phyloP scores from a whole-genome alignment of 495 filamentous ascomycete species.

The Aspergillus asperescens region DNA sequence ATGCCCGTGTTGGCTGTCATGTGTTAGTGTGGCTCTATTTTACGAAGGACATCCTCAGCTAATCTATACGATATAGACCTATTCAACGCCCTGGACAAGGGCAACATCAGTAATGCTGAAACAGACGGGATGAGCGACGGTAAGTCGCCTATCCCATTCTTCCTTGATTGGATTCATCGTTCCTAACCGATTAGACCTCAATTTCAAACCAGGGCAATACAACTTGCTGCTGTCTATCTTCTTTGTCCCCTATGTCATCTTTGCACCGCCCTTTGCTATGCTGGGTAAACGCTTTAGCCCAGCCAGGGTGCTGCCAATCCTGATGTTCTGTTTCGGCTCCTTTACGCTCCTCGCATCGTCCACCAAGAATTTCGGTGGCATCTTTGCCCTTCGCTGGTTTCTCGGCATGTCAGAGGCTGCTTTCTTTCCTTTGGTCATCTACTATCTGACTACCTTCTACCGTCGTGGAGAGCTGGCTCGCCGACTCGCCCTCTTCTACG shows the following conservation, averaged over 20 bases:
- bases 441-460: constrained; percentile 62
- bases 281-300: constrained; percentile 64
- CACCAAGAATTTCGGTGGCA: constrained; percentile 57
- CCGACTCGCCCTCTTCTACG: constrained; percentile 74
- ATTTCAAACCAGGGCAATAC: constrained; percentile 60
- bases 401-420: constrained; percentile 67
- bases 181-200: constrained; percentile 35
- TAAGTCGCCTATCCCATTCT: constrained; percentile 17
- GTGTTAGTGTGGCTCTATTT: constrained; percentile 39
- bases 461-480: constrained; percentile 70
- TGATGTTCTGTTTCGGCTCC: constrained; percentile 64
- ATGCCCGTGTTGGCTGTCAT: constrained; percentile 60
- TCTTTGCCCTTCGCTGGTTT: constrained; percentile 54
- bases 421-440: constrained; percentile 68
- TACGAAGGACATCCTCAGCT: neutral
- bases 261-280: constrained; percentile 61
- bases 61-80: constrained; percentile 33
- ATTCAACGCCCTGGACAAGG: constrained; percentile 63
- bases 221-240: constrained; percentile 69
- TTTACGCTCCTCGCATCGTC: constrained; percentile 53
- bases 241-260: constrained; percentile 72
- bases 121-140: constrained; percentile 53
- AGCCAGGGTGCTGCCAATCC: constrained; percentile 54
- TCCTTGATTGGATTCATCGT: too few species aligned
- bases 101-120: constrained; percentile 66